Evolutionary conservation across 2,329 filamentous ascomycete genomes (phyloP), one percentile per base, ranked within the genome.

Genomic region (Cryphonectria japonica): DNA sequence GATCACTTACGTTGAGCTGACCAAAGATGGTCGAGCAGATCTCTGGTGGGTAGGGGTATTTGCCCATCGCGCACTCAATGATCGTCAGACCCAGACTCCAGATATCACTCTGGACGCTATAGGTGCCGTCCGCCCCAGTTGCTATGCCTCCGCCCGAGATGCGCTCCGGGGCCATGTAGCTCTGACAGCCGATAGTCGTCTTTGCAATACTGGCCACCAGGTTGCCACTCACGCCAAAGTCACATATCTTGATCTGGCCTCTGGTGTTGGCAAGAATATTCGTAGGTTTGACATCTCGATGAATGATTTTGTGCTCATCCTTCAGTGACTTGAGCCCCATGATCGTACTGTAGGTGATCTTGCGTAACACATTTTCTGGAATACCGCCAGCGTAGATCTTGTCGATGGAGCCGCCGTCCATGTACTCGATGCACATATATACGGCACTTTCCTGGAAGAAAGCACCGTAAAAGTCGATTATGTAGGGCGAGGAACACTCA

Each of bases 361-460:
- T 98, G 69, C 91, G 90, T 67, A 99, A 83, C 0, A 99, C 91
- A 59, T 88, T 89, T 79, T 99, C 96, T 0, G 96, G 94, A 13
- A 99, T 91, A 61, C 96, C 96, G 72, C 95, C 93, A 14, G 88
- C 88, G 80, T 99, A 99, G 16, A 99, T 83, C 81, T 98, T 98
- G 85, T 99, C 96, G 78, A 98, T 95, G 52, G 95, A 98, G 9
- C 96, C 96, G 63, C 96, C 96, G 79, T 99, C 95, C 96, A 99
- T 99, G 82, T 94, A 97, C 82, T 99, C 96, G 80, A 99, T 97
- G 82, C 96, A 99, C 80, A 99, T 98, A 81, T 99, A 99, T 1
- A 99, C 96, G 0, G 96, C 96, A 39, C 96, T 95, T 83, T 99
- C 96, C 79, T 99, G 96, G 85, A 98, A 99, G 80, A 99, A 99